Conservation (phyloP, 768 basidiomycete species). For the Infundibulicybe gibba region DNA sequence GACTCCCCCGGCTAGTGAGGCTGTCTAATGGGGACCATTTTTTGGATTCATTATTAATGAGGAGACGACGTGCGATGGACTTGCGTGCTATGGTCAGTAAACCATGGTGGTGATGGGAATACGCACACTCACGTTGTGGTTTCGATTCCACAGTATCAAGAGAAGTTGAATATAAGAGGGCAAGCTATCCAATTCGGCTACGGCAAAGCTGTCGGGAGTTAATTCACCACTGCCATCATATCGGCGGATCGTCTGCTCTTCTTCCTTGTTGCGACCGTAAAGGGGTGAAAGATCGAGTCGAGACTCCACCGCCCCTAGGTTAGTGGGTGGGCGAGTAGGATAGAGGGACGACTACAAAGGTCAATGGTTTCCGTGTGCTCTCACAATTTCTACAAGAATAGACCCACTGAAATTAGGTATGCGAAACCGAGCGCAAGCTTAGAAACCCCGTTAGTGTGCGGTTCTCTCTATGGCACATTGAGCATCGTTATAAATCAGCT, state of each 20-base stretch:
- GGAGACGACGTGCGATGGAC: slow-evolving; percentile 16
- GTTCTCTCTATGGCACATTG: not conserved
- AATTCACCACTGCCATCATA: slow-evolving; percentile 18
- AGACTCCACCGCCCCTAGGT: slow-evolving; percentile 9
- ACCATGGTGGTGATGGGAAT: not conserved
- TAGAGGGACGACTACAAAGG: slow-evolving; percentile 7
- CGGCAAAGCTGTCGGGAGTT: slow-evolving; percentile 17
- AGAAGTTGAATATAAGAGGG: slow-evolving; percentile 12
- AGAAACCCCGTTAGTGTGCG: slow-evolving; percentile 12
- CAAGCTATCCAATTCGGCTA: slow-evolving; percentile 9
- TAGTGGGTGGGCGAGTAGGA: not conserved
- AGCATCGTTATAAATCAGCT: too few relatives aligned
- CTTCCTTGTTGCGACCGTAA: slow-evolving; percentile 12
- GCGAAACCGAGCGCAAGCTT: slow-evolving; percentile 7
- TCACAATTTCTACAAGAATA: not conserved
- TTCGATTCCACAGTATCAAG: slow-evolving; percentile 18
- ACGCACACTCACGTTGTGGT: slow-evolving; percentile 15
- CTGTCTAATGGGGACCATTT: slow-evolving; percentile 7
- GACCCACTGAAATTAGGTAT: slow-evolving; percentile 9
- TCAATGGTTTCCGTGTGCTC: not conserved
- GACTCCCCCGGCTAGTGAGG: too few relatives aligned
- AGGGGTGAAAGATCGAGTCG: slow-evolving; percentile 17
- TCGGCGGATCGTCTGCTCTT: slow-evolving; percentile 11
- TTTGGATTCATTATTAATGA: slow-evolving; percentile 12
- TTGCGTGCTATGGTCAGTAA: not conserved